Conservation (phyloP, 441 rosid species). For the Adansonia rubrostipa region DNA sequence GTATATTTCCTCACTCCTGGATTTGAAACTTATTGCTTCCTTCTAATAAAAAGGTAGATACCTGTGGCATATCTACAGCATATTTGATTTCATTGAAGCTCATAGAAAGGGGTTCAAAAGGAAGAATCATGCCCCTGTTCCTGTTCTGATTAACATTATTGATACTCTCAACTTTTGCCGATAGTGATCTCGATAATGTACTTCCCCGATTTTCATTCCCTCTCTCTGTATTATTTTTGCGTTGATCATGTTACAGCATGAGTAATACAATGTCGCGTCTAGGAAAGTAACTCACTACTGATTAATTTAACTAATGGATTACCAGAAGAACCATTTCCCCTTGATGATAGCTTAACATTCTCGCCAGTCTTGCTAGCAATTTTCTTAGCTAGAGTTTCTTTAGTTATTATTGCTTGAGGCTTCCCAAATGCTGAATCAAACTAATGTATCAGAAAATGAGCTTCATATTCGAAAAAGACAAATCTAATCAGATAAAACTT, state of each 20-base stretch:
- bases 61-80: constrained; percentile 75
- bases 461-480: constrained; percentile 2
- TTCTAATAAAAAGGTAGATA: constrained; percentile 22
- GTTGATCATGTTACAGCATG: constrained; percentile 6
- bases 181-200: constrained; percentile 34
- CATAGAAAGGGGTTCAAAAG: constrained; percentile 64
- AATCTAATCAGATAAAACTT: constrained; percentile 33
- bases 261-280: background rate
- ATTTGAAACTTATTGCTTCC: background rate
- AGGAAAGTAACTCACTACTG: background rate
- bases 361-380: constrained; percentile 38
- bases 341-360: constrained; percentile 37
- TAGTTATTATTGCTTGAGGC: constrained; percentile 54
- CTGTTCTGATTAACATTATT: constrained; percentile 32
- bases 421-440: constrained; percentile 62
- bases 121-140: constrained; percentile 68
- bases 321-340: constrained; percentile 32
- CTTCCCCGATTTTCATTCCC: constrained; percentile 33
- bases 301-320: background rate
- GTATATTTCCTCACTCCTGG: background rate
- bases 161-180: constrained; percentile 41
- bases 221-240: constrained; percentile 39
- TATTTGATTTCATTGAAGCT: constrained; percentile 63
- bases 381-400: constrained; percentile 52
- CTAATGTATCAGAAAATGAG: constrained; percentile 25